phyloP scores from a whole-genome alignment of 148 eudicot species.

The Camellia sinensis region DNA sequence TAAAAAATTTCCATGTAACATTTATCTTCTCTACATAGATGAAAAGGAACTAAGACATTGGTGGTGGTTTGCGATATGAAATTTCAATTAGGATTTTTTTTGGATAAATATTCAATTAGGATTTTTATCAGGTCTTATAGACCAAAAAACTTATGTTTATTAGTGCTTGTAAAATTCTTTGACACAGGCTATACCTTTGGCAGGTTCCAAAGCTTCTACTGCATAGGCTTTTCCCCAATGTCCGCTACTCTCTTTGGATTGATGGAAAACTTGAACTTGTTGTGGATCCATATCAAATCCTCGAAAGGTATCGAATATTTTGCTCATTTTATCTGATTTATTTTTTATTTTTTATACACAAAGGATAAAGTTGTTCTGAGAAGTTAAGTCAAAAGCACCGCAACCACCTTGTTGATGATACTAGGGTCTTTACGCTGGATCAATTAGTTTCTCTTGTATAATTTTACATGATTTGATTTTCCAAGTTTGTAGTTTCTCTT shows the following conservation, averaged over 20 bases:
- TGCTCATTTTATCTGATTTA: not conserved
- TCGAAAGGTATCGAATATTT: slow-evolving; percentile 58
- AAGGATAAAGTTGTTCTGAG: not conserved
- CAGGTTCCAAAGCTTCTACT: slow-evolving; percentile 84
- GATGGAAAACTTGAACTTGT: slow-evolving; percentile 90
- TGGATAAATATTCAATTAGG: not conserved
- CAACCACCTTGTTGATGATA: not conserved
- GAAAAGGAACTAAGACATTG: not conserved
- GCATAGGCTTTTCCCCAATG: slow-evolving; percentile 82
- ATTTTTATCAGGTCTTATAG: not conserved
- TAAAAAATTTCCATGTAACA: not conserved
- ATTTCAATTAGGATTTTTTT: not conserved
- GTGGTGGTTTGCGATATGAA: not conserved
- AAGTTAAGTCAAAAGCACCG: no score
- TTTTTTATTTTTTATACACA: not conserved
- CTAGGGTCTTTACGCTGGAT: not conserved
- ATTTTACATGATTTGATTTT: not conserved
- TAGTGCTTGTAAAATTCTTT: not conserved
- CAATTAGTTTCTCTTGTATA: not conserved
- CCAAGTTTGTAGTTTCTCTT: not conserved
- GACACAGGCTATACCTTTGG: slow-evolving; percentile 1
- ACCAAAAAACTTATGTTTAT: not conserved
- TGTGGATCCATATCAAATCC: slow-evolving; percentile 85
- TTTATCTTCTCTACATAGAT: not conserved
- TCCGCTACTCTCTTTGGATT: slow-evolving; percentile 83